Percentiles rank a stretch among this genome's conserved stretches.
phyloP scores from a whole-genome alignment of 148 eudicot species.

The Linanthus parryae region DNA sequence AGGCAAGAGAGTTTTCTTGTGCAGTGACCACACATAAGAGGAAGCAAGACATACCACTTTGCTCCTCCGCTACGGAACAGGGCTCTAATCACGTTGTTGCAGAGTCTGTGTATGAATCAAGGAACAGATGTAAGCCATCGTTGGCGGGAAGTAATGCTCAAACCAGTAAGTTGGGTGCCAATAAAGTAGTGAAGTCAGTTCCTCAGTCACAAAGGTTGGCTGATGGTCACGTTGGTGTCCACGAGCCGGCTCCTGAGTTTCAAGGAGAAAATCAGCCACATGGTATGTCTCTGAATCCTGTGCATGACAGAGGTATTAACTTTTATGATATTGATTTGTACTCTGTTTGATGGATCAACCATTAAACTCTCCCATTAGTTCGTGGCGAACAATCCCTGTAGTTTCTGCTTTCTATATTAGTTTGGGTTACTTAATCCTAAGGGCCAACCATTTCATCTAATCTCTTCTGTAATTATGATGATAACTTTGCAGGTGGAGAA shows the following conservation, averaged over 20 bases:
- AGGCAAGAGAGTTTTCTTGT: conserved; percentile 37
- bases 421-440: background rate
- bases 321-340: too few species aligned
- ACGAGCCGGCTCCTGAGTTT: conserved; percentile 26
- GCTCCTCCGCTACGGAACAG: conserved; percentile 27
- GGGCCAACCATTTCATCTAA: background rate
- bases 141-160: conserved; percentile 11
- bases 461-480: background rate
- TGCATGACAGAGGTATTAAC: conserved; percentile 41
- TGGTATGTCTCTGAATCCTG: conserved; percentile 18
- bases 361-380: too few species aligned
- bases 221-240: conserved; percentile 7
- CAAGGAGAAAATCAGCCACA: conserved; percentile 57
- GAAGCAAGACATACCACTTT: conserved; percentile 23
- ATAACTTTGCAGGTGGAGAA: conserved; percentile 35
- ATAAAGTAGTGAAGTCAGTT: conserved; percentile 12
- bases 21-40: conserved; percentile 23
- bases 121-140: conserved; percentile 1
- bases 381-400: too few species aligned
- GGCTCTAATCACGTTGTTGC: conserved; percentile 31
- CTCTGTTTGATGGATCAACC: too few species aligned
- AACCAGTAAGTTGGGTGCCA: background rate
- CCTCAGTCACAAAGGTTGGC: conserved; percentile 11
- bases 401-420: background rate
- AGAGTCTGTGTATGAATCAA: conserved; percentile 18